A percentile compares a stretch with the other conserved stretches of the same genome.
Conservation (phyloP, 225 moss, liverwort and hornwort species). For the Rhytidiadelphus loreus region DNA sequence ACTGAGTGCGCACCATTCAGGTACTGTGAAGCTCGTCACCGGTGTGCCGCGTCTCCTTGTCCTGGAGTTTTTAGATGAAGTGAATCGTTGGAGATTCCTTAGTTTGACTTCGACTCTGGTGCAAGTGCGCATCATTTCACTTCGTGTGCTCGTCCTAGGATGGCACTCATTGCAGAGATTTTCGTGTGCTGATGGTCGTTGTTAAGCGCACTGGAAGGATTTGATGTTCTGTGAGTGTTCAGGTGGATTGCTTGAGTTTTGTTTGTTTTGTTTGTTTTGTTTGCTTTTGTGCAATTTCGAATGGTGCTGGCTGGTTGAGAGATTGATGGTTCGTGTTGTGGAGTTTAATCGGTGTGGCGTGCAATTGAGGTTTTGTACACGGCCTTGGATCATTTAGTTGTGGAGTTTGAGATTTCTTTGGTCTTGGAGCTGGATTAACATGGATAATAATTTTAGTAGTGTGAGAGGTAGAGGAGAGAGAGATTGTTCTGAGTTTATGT, state of each 20-base stretch:
- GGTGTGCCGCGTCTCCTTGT: background rate
- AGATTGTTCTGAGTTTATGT: background rate
- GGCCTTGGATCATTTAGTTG: background rate
- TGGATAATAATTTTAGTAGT: background rate
- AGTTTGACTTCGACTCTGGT: background rate
- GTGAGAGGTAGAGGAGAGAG: background rate
- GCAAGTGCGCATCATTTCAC: background rate
- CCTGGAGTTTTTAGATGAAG: background rate
- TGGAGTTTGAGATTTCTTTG: background rate
- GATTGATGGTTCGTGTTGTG: background rate
- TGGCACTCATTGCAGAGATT: background rate
- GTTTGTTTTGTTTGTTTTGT: background rate
- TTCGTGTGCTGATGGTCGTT: background rate
- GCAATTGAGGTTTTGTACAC: background rate
- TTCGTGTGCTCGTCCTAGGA: background rate
- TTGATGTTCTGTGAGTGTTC: background rate
- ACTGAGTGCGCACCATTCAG: background rate
- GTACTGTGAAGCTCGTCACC: background rate
- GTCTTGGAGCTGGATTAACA: background rate
- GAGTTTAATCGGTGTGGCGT: background rate
- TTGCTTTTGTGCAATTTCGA: background rate
- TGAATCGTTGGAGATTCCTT: background rate
- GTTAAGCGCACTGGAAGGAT: background rate
- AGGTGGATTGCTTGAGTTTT: background rate
- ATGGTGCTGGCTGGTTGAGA: background rate